Evolutionary conservation across 78 protist genomes (phyloP).

Genomic region (Ministeria vibrans): DNA sequence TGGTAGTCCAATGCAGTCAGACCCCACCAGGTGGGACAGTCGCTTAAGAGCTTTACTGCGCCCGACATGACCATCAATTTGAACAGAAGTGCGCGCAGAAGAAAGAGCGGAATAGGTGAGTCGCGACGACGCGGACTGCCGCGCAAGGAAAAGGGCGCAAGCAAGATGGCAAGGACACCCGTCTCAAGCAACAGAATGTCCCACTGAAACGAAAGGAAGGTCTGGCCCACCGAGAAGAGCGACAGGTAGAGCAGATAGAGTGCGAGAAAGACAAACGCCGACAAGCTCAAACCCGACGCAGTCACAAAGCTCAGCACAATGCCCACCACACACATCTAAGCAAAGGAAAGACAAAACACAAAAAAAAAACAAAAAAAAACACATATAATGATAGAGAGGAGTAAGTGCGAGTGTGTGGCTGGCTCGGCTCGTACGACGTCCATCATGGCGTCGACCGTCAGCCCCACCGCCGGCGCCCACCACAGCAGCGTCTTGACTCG

Average conservation of each 20-base stretch:
- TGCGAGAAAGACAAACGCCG: not conserved
- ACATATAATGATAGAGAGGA: not conserved
- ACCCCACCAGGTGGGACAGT: slow-evolving; percentile 47
- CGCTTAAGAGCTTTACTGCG: slow-evolving; percentile 24
- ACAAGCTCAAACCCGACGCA: not conserved
- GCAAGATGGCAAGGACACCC: not conserved
- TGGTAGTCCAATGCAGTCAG: slow-evolving; percentile 57
- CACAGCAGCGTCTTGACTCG: not conserved
- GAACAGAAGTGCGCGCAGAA: slow-evolving; percentile 29
- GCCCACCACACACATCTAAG: not conserved
- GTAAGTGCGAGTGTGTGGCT: not conserved
- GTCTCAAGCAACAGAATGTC: slow-evolving; percentile 34
- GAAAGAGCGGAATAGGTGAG: not conserved
- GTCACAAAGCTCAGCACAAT: not conserved
- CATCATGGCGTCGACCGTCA: not conserved
- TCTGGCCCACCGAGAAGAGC: not conserved
- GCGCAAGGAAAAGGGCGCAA: not conserved
- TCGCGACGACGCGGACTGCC: not conserved
- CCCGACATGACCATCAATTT: slow-evolving; percentile 57
- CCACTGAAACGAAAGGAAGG: slow-evolving; percentile 39
- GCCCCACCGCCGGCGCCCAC: not conserved
- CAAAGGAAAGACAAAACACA: not conserved
- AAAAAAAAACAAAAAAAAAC: not conserved
- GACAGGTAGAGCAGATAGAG: slow-evolving; percentile 4
- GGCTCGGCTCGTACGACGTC: not conserved